These are phyloP conservation scores for Zygoascus hellenicus DNA, from an alignment of 1,139 yeast species.

Conservation along the genomic window DNA sequence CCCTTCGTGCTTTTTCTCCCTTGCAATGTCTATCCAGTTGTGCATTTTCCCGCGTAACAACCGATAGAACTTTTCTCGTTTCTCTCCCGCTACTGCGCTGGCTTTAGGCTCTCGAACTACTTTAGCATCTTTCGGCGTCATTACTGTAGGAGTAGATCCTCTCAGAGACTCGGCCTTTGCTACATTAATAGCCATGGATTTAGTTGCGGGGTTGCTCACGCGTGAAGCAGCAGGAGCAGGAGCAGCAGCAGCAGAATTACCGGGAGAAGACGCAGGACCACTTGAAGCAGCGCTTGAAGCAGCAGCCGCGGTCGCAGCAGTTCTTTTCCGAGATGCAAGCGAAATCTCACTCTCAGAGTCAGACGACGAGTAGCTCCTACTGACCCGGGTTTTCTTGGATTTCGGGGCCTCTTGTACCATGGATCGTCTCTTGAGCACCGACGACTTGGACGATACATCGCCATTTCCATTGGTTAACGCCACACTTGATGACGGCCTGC, in stretches of 20 bases:
- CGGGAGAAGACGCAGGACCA: not conserved
- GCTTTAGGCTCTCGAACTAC: not conserved
- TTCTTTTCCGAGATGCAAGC: not conserved
- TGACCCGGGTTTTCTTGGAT: constrained; percentile 6
- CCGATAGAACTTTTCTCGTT: constrained; percentile 24
- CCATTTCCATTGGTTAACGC: not conserved
- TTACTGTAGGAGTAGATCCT: not conserved
- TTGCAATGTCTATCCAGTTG: constrained; percentile 32
- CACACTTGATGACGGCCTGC: not conserved
- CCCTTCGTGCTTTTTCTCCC: constrained; percentile 33
- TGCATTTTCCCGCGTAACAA: constrained; percentile 26
- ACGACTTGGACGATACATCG: no score
- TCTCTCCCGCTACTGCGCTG: not conserved
- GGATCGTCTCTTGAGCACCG: constrained; percentile 1
- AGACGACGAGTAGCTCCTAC: constrained; percentile 6
- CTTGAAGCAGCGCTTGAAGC: not conserved
- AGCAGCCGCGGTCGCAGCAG: not conserved
- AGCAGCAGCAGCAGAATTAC: no score
- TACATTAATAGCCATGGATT: not conserved
- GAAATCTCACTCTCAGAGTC: constrained; percentile 6
- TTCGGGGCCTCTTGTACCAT: constrained; percentile 2
- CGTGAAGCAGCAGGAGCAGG: not conserved
- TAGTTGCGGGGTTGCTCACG: not conserved
- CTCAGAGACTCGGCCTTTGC: not conserved
- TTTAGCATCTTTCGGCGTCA: constrained; percentile 1